Base-by-base conservation (phyloP, 495 filamentous ascomycete species). In the Aspergillus wentii region DNA sequence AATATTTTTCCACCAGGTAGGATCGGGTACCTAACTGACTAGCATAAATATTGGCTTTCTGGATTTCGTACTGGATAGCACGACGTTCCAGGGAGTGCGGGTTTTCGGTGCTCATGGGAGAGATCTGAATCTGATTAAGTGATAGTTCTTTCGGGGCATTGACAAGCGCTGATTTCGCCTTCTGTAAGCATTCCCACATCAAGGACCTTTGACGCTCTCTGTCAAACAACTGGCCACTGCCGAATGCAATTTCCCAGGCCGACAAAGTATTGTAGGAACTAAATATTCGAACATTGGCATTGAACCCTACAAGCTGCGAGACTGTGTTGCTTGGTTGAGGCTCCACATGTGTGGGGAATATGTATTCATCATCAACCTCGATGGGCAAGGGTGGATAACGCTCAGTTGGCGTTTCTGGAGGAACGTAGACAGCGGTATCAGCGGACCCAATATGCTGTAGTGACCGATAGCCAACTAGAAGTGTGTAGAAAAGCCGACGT, bases 1-100 rank as follows among this genome's bases (percentile, higher is more conserved):
- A 83, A 50, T 87, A 92, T 48, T 85, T 86, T 44, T 94, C 85
- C 2, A 91, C 82, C n/a, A 87, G 72, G 49, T 82, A 88, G 0
- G 82, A 86, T 15, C 87, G 74, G 2, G 85, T 88, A 3, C 75
- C 76, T 1, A 95, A 64, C 47, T 86, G 80, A 30, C 77, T 85
- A 5, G 78, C 76, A 43, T 88, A 83, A 17, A 95, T 83, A 46
- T 89, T 91, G 15, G 79, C 79, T 49, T 88, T 89, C 52, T 94
- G 86, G 16, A 94, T 89, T 48, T 92, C 85, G 35, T 77, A 83
- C 33, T 90, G 86, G 2, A 88, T 67, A 4, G 70, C 64, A 3
- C 62, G 66, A 17, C 56, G 56, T 32, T 60, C 54, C 38, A 54
- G 52, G 14, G 51, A 28, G 11, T 50, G 48, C 17, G 55, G 46